Evolutionary conservation across 2,329 filamentous ascomycete genomes (phyloP), one percentile per base, ranked within the genome.

Genomic region (Aspergillus ruber): DNA sequence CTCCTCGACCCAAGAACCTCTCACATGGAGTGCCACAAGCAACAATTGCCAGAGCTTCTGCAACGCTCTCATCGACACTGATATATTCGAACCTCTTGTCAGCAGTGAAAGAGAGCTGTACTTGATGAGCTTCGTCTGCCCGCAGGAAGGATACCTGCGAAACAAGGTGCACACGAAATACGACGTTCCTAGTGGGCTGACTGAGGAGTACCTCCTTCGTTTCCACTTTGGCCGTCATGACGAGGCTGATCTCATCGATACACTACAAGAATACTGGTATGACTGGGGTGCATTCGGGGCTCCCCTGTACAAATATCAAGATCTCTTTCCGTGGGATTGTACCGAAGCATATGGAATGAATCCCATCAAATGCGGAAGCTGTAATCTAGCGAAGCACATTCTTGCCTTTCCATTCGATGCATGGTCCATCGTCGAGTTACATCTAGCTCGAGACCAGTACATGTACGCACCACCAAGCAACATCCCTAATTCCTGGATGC

Each of bases 251-350:
- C 60, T 75, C 3, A 65, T 74, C 23, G 73, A 75, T 53, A 66
- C 63, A 0, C 65, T 67, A 9, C 60, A 66, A 46, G 71, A 75
- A 56, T 75, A 75, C 50, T 75, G 72, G 73, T 59, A 69, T 46
- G 72, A 74, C 52, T 75, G 71, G 70, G 71, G 66, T 4, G 64
- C 60, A 6, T 73, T 75, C 46, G 65, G 59, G 1, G 59, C 57
- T 3, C 64, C 61, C 0, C 49, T 73, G 0, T 75, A 74, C 52
- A 56, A 49, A 9, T 67, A 72, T 42, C 71, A 73, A 45, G 63
- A 69, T 44, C 40, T 73, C 13, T 75, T 75, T 42, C 73, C 71
- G 0, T 75, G 72, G 72, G 73, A 75, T 48, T 76, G 73, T 53
- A 75, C 72, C 3, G 71, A 74, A 50, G 73, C 72, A 1, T 74